phyloP scores from a whole-genome alignment of 306 rosid genomes.

The Albizia julibrissin region DNA sequence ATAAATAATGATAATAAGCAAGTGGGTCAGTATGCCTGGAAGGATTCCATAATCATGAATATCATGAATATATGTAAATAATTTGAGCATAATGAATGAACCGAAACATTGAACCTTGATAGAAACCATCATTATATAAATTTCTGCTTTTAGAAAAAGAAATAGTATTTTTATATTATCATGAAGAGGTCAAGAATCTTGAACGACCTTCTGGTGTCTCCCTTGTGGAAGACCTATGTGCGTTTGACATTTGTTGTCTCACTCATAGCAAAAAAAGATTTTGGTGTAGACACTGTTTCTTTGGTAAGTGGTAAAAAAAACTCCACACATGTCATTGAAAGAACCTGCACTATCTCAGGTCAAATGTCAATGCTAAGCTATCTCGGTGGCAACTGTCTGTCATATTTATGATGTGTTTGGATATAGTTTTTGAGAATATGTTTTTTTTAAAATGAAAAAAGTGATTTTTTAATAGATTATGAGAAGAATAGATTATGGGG shows the following conservation, averaged over 20 bases:
- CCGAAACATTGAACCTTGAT: conserved; percentile 47
- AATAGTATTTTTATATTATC: conserved; percentile 1
- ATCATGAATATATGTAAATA: neutral
- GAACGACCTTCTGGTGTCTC: conserved; percentile 35
- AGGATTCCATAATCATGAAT: neutral
- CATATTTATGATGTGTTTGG: too few species aligned
- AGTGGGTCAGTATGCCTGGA: neutral
- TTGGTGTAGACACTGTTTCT: too few species aligned
- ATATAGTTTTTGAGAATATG: too few species aligned
- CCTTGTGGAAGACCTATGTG: neutral
- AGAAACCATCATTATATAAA: neutral
- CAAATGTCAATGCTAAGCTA: too few species aligned
- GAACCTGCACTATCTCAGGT: too few species aligned
- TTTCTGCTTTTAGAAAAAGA: conserved; percentile 26
- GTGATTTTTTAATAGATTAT: too few species aligned
- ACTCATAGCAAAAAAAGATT: neutral
- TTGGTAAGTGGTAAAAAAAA: too few species aligned
- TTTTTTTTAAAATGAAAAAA: too few species aligned
- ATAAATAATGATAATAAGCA: neutral
- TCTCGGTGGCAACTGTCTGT: too few species aligned
- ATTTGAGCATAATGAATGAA: neutral
- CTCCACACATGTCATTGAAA: too few species aligned
- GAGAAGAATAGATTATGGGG: too few species aligned
- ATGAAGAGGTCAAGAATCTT: conserved; percentile 36
- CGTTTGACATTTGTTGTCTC: neutral